Evolutionary conservation across 2,329 filamentous ascomycete genomes (phyloP).

Genomic region (Beauveria sp.): DNA sequence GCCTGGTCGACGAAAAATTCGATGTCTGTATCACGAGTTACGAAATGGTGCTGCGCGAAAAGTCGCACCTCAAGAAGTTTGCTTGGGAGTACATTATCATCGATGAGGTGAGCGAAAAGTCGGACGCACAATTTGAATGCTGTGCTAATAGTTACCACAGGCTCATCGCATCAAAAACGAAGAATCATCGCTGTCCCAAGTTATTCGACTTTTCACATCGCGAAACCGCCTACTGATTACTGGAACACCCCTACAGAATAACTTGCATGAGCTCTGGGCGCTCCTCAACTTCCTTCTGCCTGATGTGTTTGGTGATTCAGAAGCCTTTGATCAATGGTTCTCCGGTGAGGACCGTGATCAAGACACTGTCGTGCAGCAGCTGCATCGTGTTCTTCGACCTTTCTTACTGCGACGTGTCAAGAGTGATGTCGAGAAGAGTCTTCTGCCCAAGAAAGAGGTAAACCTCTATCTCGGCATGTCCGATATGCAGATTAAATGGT

Average conservation of each 20-base stretch:
- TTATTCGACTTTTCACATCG: slow-evolving; percentile 93
- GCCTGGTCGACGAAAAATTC: slow-evolving; percentile 88
- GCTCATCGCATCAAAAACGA: slow-evolving; percentile 99
- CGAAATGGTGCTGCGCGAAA: slow-evolving; percentile 96
- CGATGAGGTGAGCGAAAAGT: slow-evolving; percentile 52
- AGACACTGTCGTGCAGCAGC: slow-evolving; percentile 90
- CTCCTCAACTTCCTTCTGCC: slow-evolving; percentile 95
- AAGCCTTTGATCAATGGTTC: slow-evolving; percentile 98
- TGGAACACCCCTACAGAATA: slow-evolving; percentile 94
- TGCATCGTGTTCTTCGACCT: slow-evolving; percentile 85
- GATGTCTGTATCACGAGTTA: slow-evolving; percentile 98
- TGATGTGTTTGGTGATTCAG: slow-evolving; percentile 93
- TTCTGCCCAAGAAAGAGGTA: slow-evolving; percentile 93
- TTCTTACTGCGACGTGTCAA: slow-evolving; percentile 96
- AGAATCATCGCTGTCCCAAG: slow-evolving; percentile 91
- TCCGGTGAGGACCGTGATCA: slow-evolving; percentile 84
- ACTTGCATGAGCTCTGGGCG: slow-evolving; percentile 95
- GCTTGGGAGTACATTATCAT: slow-evolving; percentile 99
- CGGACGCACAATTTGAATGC: neutral
- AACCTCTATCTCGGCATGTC: slow-evolving; percentile 98
- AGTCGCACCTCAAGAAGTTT: slow-evolving; percentile 91
- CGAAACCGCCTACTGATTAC: slow-evolving; percentile 93
- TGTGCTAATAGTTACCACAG: slow-evolving; percentile 17
- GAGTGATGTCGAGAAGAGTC: slow-evolving; percentile 94
- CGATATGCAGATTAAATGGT: slow-evolving; percentile 99